These are phyloP conservation scores for Ceratocystis huliohia DNA, from an alignment of 2,329 filamentous ascomycete species.

Conservation along the genomic window DNA sequence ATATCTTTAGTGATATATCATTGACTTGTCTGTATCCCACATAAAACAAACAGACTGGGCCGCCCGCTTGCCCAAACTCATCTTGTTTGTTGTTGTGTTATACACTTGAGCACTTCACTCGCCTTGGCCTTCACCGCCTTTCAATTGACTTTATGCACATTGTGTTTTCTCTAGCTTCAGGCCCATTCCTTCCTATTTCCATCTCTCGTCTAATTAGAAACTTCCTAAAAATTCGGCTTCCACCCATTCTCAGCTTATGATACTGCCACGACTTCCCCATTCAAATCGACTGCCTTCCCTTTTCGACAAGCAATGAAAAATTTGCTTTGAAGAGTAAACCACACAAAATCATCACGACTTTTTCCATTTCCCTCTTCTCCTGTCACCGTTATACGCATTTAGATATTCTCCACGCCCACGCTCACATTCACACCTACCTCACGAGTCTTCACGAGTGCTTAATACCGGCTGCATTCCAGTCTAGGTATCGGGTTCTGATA, in stretches of 20 bases:
- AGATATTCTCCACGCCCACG: background rate
- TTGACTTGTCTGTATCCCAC: background rate
- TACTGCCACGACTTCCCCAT: background rate
- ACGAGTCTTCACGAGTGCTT: background rate
- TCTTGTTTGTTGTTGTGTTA: background rate
- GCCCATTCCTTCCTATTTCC: background rate
- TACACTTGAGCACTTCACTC: background rate
- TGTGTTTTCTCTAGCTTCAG: background rate
- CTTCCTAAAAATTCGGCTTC: background rate
- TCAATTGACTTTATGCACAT: background rate
- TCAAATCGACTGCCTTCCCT: background rate
- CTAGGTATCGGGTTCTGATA: background rate
- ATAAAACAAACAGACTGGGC: background rate
- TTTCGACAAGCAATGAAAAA: background rate
- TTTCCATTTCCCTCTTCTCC: background rate
- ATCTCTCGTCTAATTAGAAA: background rate
- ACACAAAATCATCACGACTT: background rate
- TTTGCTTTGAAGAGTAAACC: background rate
- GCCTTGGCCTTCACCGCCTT: background rate
- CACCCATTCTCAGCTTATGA: background rate
- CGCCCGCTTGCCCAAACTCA: background rate
- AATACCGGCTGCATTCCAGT: background rate
- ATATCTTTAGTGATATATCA: background rate
- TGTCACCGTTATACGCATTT: background rate
- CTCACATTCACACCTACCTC: background rate